Base-by-base conservation (phyloP, 2,329 filamentous ascomycete genomes). In the Drechslera avenae region DNA sequence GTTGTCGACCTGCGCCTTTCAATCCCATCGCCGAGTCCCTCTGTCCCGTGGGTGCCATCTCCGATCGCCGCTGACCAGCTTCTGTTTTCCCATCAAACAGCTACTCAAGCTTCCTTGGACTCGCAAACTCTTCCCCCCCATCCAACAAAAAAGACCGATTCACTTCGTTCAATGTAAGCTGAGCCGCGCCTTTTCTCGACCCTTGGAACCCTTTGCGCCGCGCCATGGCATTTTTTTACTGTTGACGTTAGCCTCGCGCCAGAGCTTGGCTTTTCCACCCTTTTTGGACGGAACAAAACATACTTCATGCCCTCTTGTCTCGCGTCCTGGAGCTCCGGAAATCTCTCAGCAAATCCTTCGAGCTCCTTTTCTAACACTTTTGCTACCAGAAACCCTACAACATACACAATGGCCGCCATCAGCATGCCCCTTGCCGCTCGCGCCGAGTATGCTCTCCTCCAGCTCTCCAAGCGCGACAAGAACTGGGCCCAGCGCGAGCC, bases 401-500 rank as follows among this genome's bases (percentile, higher is more conserved):
- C 44, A 57, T 48, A 52, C 59, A 59, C 61, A 72, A 73, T 73
- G 71, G 71, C 71, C 63, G 71, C 69, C 52, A 53, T 73, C 55
- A 60, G 70, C 52, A 68, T 66, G 65, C 69, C 68, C 52, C 62
- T 73, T 56, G 62, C 67, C 52, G 68, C 71, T 49, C 68, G 69
- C 60, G 68, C 65, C 68, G 69, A 73, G 55, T 65, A 60, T 46
- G 65, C 68, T 48, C 56, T 72, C 59, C 66, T 66, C 64, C 70
- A 74, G 43, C 62, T 85, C 55, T 67, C 75, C 65, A 84, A 80
- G 76, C 79, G 84, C 26, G 21, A 52, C 73, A 65, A 68, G 49
- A 83, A 85, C 76, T 87, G 82, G 81, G 82, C 84, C 18, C 60
- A 72, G 54, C 63, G 72, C 26, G 81, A 87, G 64, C 78, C 81